These are phyloP conservation scores for Mollisiaceae sp. DNA, from an alignment of 2,329 filamentous ascomycete species.

Conservation along the genomic window DNA sequence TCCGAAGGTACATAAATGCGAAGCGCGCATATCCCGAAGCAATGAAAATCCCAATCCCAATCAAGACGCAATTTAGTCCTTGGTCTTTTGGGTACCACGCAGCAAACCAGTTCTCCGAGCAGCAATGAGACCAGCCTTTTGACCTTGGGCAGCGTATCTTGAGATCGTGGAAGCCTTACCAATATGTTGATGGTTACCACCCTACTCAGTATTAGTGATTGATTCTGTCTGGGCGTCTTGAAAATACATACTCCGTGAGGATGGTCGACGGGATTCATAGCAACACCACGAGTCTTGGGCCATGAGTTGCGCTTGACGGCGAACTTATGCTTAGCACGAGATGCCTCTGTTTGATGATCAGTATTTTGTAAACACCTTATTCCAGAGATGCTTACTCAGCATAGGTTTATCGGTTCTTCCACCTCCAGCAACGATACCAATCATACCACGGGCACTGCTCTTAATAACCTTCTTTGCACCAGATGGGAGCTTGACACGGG, in stretches of 20 bases:
- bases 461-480: slow-evolving; percentile 99
- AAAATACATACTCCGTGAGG: slow-evolving; percentile 73
- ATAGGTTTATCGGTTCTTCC: slow-evolving; percentile 99
- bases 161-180: slow-evolving; percentile 99
- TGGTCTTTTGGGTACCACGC: slow-evolving; percentile 99
- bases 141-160: slow-evolving; percentile 95
- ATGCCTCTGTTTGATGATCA: slow-evolving; percentile 77
- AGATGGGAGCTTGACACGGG: slow-evolving; percentile 97
- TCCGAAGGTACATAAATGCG: slow-evolving; percentile 44
- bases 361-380: slow-evolving; percentile 37
- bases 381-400: slow-evolving; percentile 68
- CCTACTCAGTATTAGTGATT: slow-evolving; percentile 51
- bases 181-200: slow-evolving; percentile 98
- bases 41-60: slow-evolving; percentile 38
- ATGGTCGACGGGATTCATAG: slow-evolving; percentile 99
- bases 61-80: slow-evolving; percentile 70
- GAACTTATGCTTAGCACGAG: slow-evolving; percentile 99
- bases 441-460: slow-evolving; percentile 94
- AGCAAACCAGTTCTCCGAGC: slow-evolving; percentile 99
- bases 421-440: slow-evolving; percentile 99
- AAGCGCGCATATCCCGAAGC: slow-evolving; percentile 42
- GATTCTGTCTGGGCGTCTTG: slow-evolving; percentile 5
- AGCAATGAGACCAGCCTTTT: slow-evolving; percentile 99
- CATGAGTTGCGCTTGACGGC: slow-evolving; percentile 99
- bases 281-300: slow-evolving; percentile 99